A percentile compares a stretch with the other conserved stretches of the same genome.
phyloP scores from a whole-genome alignment of 257 asterid species.

The Fraxinus quadrangulata region DNA sequence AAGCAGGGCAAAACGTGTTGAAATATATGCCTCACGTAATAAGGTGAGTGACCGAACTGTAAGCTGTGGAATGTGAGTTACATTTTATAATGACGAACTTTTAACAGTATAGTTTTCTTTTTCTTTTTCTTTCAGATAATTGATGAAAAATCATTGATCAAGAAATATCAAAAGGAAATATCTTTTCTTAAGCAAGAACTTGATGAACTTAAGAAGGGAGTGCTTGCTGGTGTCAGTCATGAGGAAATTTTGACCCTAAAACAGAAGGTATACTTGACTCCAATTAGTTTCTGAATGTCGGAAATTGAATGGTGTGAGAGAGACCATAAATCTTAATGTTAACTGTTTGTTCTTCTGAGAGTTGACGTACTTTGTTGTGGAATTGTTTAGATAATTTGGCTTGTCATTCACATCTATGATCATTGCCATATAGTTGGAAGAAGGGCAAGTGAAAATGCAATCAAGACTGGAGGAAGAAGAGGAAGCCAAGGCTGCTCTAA shows the following conservation, averaged over 20 bases:
- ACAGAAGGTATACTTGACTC: slow-evolving; percentile 60
- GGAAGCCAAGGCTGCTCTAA: slow-evolving; percentile 94
- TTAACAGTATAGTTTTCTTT: slow-evolving; percentile 6
- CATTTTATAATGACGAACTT: slow-evolving; percentile 14
- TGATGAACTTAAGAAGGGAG: slow-evolving; percentile 77
- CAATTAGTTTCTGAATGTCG: not conserved
- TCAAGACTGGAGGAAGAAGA: slow-evolving; percentile 99
- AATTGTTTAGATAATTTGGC: slow-evolving; percentile 10
- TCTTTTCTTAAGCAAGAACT: slow-evolving; percentile 87
- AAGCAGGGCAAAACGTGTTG: slow-evolving; percentile 96
- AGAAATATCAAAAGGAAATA: slow-evolving; percentile 96
- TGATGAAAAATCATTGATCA: slow-evolving; percentile 96
- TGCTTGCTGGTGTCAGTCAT: slow-evolving; percentile 74
- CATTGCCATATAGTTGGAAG: slow-evolving; percentile 67
- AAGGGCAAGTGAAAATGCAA: slow-evolving; percentile 98
- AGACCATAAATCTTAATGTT: slow-evolving; percentile 5
- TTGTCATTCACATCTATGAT: slow-evolving; percentile 17
- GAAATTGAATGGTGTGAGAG: slow-evolving; percentile 20
- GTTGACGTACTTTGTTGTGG: slow-evolving; percentile 12
- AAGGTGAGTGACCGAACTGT: slow-evolving; percentile 52
- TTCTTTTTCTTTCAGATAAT: slow-evolving; percentile 62
- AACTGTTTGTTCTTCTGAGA: not conserved
- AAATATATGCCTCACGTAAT: slow-evolving; percentile 90
- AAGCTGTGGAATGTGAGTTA: slow-evolving; percentile 17
- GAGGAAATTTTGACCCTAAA: slow-evolving; percentile 81